Evolutionary conservation across 202 grass and related monocot genomes (phyloP), one percentile per base, ranked within the genome.

Genomic region (Dendrocalamus latiflorus): DNA sequence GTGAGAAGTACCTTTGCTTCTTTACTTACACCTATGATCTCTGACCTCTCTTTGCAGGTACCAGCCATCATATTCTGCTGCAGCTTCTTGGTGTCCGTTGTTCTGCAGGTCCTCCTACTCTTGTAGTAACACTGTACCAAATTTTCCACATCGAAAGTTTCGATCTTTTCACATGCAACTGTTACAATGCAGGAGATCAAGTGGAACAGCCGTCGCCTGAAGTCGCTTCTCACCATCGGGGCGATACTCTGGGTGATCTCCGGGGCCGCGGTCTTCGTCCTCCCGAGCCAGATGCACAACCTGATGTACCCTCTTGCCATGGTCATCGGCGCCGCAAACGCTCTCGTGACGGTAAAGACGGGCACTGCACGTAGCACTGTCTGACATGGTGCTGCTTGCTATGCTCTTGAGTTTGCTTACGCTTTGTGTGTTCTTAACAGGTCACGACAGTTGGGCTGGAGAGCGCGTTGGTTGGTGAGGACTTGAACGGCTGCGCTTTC

Each of bases 1-100:
- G 25, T 28, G n/a, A 16, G n/a, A 44, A 15, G 5, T 17, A 10
- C 24, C 20, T 60, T 60, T 20, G 10, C 41, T 50, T 16, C 44
- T 56, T 26, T 20, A 4, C 36, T 70, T 1, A 70, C 26, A 30
- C 48, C 2, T 24, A 5, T 68, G 45, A 85, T 54, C 2, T 48
- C 9, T 68, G 8, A 45, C 3, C n/a, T 21, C 0, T 75, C 20
- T 74, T 25, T 88, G 78, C 75, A 95, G 90, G 85, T 95, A 37
- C 93, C 93, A 33, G 93, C 90, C 12, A 95, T 93, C 84, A 91
- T 93, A 59, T 95, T 93, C 77, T 91, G 89, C 77, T 93, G 80
- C 88, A 95, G 93, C 88, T 93, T 95, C 80, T 47, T 93, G 2
- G 88, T 93, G 58, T 95, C 93, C 48, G 28, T 95, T 41, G 68